These are phyloP conservation scores for Musa balbisiana DNA, from an alignment of 202 grass and related monocot genomes.

Conservation along the genomic window DNA sequence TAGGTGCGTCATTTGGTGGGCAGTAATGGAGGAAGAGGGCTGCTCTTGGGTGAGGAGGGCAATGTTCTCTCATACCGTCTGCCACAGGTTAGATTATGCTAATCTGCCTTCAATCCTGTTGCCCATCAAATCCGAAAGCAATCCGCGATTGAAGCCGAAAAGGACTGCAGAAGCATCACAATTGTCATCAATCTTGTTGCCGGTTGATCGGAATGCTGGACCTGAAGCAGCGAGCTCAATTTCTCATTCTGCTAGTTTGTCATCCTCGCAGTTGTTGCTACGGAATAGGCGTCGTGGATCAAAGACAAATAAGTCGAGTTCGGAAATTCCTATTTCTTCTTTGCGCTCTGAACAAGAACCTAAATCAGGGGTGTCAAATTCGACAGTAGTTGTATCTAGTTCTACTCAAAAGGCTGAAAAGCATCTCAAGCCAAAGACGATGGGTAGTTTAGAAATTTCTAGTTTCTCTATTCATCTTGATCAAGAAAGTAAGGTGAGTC, in stretches of 20 bases:
- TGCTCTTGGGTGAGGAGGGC: conserved; percentile 4
- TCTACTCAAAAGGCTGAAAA: not conserved
- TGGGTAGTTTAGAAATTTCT: not conserved
- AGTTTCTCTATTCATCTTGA: conserved; percentile 1
- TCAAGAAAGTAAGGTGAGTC: not conserved
- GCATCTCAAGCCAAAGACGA: not conserved
- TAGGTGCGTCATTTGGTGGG: not conserved
- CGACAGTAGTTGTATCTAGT: too few relatives aligned
- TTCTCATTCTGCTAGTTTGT: conserved; percentile 31
- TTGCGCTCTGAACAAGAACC: conserved; percentile 13
- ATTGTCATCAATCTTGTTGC: conserved; percentile 1
- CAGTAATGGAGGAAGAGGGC: not conserved
- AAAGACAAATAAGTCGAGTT: conserved; percentile 27
- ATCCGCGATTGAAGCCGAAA: not conserved
- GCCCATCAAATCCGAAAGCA: not conserved
- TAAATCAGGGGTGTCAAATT: too few relatives aligned
- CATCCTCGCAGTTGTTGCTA: conserved; percentile 12
- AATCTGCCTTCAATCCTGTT: not conserved
- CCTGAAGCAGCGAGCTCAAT: conserved; percentile 16
- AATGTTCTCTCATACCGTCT: conserved; percentile 1
- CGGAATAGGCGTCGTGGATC: conserved; percentile 9
- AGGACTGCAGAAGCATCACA: not conserved
- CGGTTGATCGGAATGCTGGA: not conserved
- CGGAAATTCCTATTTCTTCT: not conserved
- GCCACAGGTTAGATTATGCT: not conserved